Percentiles rank a stretch among this genome's conserved stretches.
phyloP scores from a whole-genome alignment of 1,284 basidiomycete genomes.

The Irpex sp. region DNA sequence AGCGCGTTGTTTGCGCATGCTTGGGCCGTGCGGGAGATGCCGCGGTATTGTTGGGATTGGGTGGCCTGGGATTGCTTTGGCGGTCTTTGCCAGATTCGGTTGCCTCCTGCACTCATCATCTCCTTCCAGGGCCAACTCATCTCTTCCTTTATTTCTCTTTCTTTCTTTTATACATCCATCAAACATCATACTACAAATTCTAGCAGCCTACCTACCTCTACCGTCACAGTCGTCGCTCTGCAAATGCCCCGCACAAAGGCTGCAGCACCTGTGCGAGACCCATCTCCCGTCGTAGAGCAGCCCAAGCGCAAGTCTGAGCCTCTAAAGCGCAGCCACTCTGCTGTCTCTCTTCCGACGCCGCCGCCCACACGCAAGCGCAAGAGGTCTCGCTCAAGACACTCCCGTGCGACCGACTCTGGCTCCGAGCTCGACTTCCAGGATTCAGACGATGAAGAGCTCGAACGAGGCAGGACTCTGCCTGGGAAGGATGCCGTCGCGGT shows the following conservation, averaged over 20 bases:
- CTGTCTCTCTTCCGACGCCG: slow-evolving; percentile 32
- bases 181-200: not conserved
- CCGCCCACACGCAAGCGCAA: slow-evolving; percentile 34
- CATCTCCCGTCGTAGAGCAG: slow-evolving; percentile 8
- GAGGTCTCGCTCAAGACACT: slow-evolving; percentile 25
- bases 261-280: not conserved
- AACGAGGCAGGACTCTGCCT: slow-evolving; percentile 11
- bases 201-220: not conserved
- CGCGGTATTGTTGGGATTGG: not conserved
- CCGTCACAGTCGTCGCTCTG: not conserved
- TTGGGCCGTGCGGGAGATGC: not conserved
- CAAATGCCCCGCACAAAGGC: slow-evolving; percentile 11
- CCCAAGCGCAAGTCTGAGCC: slow-evolving; percentile 8
- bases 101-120: not conserved
- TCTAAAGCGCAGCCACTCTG: slow-evolving; percentile 15
- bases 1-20: not conserved
- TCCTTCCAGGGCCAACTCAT: not conserved
- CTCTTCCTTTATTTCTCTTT: not conserved
- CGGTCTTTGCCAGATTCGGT: not conserved
- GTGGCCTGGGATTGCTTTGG: not conserved
- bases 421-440: slow-evolving; percentile 26
- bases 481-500: slow-evolving; percentile 16
- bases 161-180: not conserved
- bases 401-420: slow-evolving; percentile 31
- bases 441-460: slow-evolving; percentile 17